phyloP scores from a whole-genome alignment of 805 yeast genomes.

The Vanderwaltozyma polyspora region DNA sequence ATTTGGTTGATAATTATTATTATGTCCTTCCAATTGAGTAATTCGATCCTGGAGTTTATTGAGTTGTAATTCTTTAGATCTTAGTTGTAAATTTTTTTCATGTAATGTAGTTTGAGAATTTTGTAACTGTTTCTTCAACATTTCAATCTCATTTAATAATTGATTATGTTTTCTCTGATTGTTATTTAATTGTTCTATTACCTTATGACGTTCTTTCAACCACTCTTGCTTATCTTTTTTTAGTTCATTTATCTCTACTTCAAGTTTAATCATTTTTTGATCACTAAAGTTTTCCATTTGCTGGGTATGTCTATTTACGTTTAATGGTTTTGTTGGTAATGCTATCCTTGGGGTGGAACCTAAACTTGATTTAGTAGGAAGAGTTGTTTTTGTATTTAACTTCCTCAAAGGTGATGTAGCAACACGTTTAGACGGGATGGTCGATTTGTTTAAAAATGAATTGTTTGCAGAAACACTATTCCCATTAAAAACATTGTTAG shows the following conservation, averaged over 20 bases:
- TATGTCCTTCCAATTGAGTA: constrained; percentile 5
- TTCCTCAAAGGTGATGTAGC: constrained; percentile 62
- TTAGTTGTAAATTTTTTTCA: constrained; percentile 13
- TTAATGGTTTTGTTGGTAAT: constrained; percentile 3
- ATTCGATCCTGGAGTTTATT: constrained; percentile 15
- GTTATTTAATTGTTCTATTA: constrained; percentile 22
- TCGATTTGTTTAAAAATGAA: constrained; percentile 10
- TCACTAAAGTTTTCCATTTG: constrained; percentile 5
- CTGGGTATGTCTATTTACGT: constrained; percentile 1
- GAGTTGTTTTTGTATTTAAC: constrained; percentile 3
- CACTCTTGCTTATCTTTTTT: constrained; percentile 39
- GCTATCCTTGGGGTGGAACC: constrained; percentile 1
- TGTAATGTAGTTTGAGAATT: constrained; percentile 10
- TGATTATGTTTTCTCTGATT: constrained; percentile 27
- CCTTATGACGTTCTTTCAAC: constrained; percentile 24
- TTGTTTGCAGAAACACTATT: background rate
- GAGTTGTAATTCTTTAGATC: constrained; percentile 16
- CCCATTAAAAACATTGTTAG: background rate
- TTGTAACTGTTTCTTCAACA: constrained; percentile 25
- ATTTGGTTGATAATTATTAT: background rate
- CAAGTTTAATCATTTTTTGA: constrained; percentile 24
- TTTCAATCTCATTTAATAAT: constrained; percentile 38
- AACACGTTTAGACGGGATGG: constrained; percentile 54
- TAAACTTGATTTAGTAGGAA: background rate
- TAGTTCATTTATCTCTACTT: constrained; percentile 31